phyloP scores from a whole-genome alignment of 345 rosid genomes.

The Camelina neglecta region DNA sequence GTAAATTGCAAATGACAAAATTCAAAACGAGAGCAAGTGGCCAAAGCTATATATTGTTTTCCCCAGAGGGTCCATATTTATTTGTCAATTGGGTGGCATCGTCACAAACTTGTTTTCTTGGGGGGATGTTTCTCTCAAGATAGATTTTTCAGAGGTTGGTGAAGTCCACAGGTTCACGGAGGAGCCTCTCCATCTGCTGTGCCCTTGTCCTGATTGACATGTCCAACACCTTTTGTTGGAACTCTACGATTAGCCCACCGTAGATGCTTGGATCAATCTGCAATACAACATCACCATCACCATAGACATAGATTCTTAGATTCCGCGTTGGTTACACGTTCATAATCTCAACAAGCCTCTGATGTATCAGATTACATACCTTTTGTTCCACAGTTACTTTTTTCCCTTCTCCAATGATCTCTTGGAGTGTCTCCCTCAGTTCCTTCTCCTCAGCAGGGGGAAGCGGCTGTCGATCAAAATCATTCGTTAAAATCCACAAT shows the following conservation, averaged over 20 bases:
- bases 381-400: conserved; percentile 75
- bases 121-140: not conserved
- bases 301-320: not conserved
- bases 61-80: conserved; percentile 40
- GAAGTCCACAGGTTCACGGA: conserved; percentile 69
- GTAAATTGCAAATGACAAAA: conserved; percentile 24
- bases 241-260: conserved; percentile 90
- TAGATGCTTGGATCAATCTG: conserved; percentile 94
- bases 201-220: conserved; percentile 95
- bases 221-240: conserved; percentile 87
- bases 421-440: conserved; percentile 78
- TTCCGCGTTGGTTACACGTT: too few relatives aligned
- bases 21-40: not conserved
- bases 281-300: not conserved
- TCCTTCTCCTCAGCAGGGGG: conserved; percentile 88
- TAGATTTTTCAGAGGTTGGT: conserved; percentile 44
- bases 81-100: conserved; percentile 38
- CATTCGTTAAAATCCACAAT: conserved; percentile 1
- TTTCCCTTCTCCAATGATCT: conserved; percentile 80
- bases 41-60: conserved; percentile 20
- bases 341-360: not conserved
- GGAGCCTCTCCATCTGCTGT: conserved; percentile 89
- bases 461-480: conserved; percentile 62
- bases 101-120: conserved; percentile 13
- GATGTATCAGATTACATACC: conserved; percentile 47